These are phyloP conservation scores for Pythium grandisporangium DNA, from an alignment of 352 stramenopile genomes.

Conservation along the genomic window DNA sequence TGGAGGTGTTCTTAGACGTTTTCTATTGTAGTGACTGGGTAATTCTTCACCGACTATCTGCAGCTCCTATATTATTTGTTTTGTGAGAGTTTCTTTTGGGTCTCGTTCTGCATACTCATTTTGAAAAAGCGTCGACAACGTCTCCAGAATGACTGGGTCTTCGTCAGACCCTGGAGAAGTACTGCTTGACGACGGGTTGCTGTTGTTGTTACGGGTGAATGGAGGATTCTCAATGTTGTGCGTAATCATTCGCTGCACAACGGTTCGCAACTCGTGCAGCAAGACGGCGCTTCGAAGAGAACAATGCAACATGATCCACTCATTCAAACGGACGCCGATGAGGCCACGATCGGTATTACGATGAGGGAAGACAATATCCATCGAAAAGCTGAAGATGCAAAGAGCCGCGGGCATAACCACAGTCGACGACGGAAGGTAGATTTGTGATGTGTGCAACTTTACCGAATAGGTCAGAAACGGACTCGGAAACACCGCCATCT, in stretches of 20 bases:
- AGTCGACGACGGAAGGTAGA: slow-evolving; percentile 65
- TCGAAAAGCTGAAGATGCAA: slow-evolving; percentile 57
- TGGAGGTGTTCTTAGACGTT: too few relatives aligned
- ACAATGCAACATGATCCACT: slow-evolving; percentile 55
- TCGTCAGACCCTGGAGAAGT: too few relatives aligned
- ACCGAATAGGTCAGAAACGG: slow-evolving; percentile 69
- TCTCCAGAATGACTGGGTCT: slow-evolving; percentile 21
- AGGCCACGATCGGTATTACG: slow-evolving; percentile 17
- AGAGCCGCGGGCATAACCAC: slow-evolving; percentile 51
- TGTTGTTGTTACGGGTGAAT: slow-evolving; percentile 1
- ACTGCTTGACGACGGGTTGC: slow-evolving; percentile 1
- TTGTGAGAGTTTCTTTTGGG: slow-evolving; percentile 30
- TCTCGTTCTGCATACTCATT: slow-evolving; percentile 42
- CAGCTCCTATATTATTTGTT: slow-evolving; percentile 16
- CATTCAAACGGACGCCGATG: slow-evolving; percentile 53
- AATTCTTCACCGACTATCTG: too few relatives aligned
- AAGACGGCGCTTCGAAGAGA: slow-evolving; percentile 47
- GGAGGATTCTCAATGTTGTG: slow-evolving; percentile 26
- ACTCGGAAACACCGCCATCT: slow-evolving; percentile 34
- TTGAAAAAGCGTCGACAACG: slow-evolving; percentile 26
- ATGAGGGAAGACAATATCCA: slow-evolving; percentile 43
- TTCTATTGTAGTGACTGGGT: too few relatives aligned
- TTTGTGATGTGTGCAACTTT: slow-evolving; percentile 78
- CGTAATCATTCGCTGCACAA: slow-evolving; percentile 21
- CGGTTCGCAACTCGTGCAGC: slow-evolving; percentile 31